These are phyloP conservation scores for Fusarium temperatum DNA, from an alignment of 2,329 filamentous ascomycete species.

Conservation along the genomic window DNA sequence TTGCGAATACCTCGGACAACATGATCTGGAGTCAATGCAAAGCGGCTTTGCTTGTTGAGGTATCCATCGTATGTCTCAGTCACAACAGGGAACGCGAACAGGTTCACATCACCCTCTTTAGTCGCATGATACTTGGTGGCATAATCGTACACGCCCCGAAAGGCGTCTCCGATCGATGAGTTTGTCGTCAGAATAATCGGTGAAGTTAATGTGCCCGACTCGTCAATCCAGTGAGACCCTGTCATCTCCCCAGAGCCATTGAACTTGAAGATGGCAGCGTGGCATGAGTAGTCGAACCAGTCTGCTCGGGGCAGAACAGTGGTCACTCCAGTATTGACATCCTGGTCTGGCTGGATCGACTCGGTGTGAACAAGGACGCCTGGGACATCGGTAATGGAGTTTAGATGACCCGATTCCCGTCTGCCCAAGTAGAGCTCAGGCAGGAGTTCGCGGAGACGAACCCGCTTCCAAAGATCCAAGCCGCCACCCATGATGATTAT, in stretches of 20 bases:
- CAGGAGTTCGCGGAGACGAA: slow-evolving; percentile 54
- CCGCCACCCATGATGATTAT: neutral
- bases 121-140: slow-evolving; percentile 56
- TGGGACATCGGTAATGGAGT: slow-evolving; percentile 61
- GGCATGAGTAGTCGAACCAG: slow-evolving; percentile 56
- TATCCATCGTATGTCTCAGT: slow-evolving; percentile 72
- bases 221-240: slow-evolving; percentile 68
- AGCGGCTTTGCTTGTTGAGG: slow-evolving; percentile 65
- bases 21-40: slow-evolving; percentile 63
- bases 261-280: slow-evolving; percentile 66
- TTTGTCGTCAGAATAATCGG: slow-evolving; percentile 70
- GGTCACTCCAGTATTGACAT: slow-evolving; percentile 61
- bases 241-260: slow-evolving; percentile 73
- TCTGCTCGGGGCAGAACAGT: slow-evolving; percentile 56
- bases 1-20: slow-evolving; percentile 62
- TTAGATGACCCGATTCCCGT: slow-evolving; percentile 55
- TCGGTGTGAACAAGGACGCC: slow-evolving; percentile 58
- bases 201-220: slow-evolving; percentile 66
- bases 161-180: slow-evolving; percentile 65
- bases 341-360: slow-evolving; percentile 50
- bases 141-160: slow-evolving; percentile 67
- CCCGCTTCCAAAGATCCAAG: neutral
- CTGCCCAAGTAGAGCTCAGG: slow-evolving; percentile 55
- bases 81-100: slow-evolving; percentile 66
- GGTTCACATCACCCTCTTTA: slow-evolving; percentile 55